Evolutionary conservation across 2,329 filamentous ascomycete species (phyloP).

Genomic region (Leptodontidium sp.): DNA sequence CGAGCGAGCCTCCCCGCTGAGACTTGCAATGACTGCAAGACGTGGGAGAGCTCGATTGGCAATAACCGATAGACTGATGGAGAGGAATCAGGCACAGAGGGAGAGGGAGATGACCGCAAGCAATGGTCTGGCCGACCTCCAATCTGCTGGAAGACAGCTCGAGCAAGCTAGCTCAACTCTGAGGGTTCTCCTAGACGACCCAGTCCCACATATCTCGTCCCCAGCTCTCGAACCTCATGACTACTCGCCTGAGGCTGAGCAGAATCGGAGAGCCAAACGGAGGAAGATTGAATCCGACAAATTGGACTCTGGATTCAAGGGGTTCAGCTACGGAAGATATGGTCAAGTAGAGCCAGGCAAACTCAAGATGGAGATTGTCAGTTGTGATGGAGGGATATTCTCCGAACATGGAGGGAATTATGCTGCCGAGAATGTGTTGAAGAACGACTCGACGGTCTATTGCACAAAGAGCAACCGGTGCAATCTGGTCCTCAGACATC

Average conservation of each 20-base stretch:
- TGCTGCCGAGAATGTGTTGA: conserved; percentile 81
- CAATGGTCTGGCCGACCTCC: conserved; percentile 37
- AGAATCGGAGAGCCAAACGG: conserved; percentile 67
- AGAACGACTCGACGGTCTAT: conserved; percentile 84
- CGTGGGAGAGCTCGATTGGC: conserved; percentile 37
- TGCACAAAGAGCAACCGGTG: conserved; percentile 88
- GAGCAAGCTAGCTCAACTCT: conserved; percentile 41
- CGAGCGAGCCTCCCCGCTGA: conserved; percentile 24
- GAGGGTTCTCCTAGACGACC: conserved; percentile 41
- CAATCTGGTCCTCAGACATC: conserved; percentile 85
- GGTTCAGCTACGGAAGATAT: conserved; percentile 83
- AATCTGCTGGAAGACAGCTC: conserved; percentile 41
- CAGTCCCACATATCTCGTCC: conserved; percentile 39
- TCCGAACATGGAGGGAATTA: conserved; percentile 66
- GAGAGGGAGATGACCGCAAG: conserved; percentile 29
- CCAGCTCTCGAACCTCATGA: conserved; percentile 34
- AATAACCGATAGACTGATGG: conserved; percentile 43
- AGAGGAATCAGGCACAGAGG: conserved; percentile 40
- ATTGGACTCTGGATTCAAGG: conserved; percentile 55
- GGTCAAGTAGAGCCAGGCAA: conserved; percentile 86
- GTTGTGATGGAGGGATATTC: conserved; percentile 83
- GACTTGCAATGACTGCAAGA: conserved; percentile 17
- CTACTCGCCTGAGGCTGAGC: conserved; percentile 49
- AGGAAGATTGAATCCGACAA: conserved; percentile 75
- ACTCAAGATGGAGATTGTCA: conserved; percentile 86